Percentiles rank a stretch among this genome's conserved stretches.
Evolutionary conservation across 192 early-diverging fungal species (phyloP).

Genomic region (Coemansia sp.): DNA sequence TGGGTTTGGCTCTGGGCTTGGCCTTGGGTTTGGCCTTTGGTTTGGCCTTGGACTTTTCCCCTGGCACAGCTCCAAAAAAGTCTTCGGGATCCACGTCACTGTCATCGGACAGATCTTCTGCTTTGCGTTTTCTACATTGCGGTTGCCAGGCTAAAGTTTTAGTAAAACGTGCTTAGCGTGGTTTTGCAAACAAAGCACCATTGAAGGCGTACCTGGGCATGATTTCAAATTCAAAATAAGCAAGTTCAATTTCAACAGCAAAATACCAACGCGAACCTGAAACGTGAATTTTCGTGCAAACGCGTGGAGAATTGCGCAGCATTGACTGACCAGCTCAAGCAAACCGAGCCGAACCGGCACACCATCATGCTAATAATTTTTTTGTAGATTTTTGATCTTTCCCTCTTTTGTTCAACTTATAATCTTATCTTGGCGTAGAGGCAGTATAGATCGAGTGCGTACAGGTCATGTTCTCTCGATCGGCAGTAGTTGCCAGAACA

Average conservation of each 20-base stretch:
- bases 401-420: background rate
- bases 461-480: background rate
- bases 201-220: slow-evolving; percentile 8
- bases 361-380: background rate
- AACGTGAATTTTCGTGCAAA: background rate
- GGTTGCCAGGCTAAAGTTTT: background rate
- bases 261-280: background rate
- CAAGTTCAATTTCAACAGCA: background rate
- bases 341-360: background rate
- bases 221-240: background rate
- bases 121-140: slow-evolving; percentile 28
- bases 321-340: background rate
- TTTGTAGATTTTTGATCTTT: background rate
- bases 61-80: slow-evolving; percentile 22
- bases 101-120: slow-evolving; percentile 12
- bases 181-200: background rate
- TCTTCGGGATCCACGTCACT: slow-evolving; percentile 31
- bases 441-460: background rate
- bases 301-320: background rate
- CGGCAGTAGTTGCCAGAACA: background rate
- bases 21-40: background rate
- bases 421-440: background rate
- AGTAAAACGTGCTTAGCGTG: background rate
- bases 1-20: slow-evolving; percentile 13
- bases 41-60: slow-evolving; percentile 13